Base-by-base conservation (phyloP, 768 basidiomycete species). In the Russula vinacea region DNA sequence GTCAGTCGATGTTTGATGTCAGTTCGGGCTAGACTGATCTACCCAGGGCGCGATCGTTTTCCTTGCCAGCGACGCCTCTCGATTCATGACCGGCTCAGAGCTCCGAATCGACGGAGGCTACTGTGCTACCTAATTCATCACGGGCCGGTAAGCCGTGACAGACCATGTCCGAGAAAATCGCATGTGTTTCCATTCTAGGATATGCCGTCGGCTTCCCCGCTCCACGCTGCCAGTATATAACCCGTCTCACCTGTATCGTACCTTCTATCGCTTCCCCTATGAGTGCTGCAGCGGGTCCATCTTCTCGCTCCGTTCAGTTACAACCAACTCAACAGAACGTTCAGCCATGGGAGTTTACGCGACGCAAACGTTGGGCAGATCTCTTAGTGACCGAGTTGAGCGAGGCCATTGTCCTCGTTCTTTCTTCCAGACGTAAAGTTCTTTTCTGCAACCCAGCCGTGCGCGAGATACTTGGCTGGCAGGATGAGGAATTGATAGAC, bases 101-200 rank as follows among this genome's bases (percentile, higher is more conserved):
- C 76, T 92, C 62, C 85, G 87, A 10, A 84, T 97, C 52, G 95
- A 98, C 71, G 94, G 94, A 22, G 94, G 94, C 7, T 95, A 95
- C 76, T 92, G 90, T 74, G 70, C 78, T 49, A 78, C 89, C 67
- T 91, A 77, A 74, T 35, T 7, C 5, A 1, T 13, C 45, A n/a
- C 45, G 45, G 45, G 45, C 32, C 8, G 26, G 14, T 39, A 1
- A n/a, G 4, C 22, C 8, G 6, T 8, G 35, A 35, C 35, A 35
- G 35, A 1, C 35, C 4, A 0, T 6, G 53, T 64, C 54, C 47
- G 54, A 37, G 49, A 29, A 65, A 65, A 65, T 60, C 64, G 64
- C 64, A 47, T 9, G 4, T 24, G 37, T 56, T 60, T 52, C 64
- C 33, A 37, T 57, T 61, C 45, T 0, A 14, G 39, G 59, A 37